Evolutionary conservation across 169 alveolate genomes (phyloP).

Genomic region (Besnoitia besnoiti): DNA sequence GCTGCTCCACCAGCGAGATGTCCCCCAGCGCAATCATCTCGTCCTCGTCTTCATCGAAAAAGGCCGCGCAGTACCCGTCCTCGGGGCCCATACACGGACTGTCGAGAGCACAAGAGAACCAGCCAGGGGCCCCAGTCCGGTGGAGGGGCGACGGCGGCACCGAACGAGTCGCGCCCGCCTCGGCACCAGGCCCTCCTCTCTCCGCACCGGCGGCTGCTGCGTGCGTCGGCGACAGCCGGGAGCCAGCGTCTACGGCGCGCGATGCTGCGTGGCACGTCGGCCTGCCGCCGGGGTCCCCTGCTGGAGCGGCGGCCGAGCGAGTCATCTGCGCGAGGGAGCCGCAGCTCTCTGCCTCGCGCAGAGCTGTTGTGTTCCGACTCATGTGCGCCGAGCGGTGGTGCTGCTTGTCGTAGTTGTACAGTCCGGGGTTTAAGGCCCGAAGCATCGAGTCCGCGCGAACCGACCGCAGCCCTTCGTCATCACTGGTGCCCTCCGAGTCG

Average conservation of each 20-base stretch:
- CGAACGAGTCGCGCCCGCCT: not conserved
- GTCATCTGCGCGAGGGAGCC: too few relatives aligned
- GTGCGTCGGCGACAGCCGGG: too few relatives aligned
- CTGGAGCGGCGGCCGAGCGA: too few relatives aligned
- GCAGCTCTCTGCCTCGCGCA: too few relatives aligned
- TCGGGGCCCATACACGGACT: not conserved
- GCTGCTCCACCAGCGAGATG: slow-evolving; percentile 48
- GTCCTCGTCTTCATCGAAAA: slow-evolving; percentile 21
- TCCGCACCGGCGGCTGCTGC: not conserved
- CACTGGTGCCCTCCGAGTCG: not conserved
- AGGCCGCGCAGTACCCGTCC: not conserved
- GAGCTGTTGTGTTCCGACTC: too few relatives aligned
- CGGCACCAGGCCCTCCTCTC: not conserved
- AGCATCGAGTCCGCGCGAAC: slow-evolving; percentile 6
- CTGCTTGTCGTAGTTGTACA: slow-evolving; percentile 28
- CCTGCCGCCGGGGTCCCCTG: too few relatives aligned
- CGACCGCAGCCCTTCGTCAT: slow-evolving; percentile 18
- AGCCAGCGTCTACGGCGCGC: too few relatives aligned
- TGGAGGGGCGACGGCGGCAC: not conserved
- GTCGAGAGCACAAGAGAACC: not conserved
- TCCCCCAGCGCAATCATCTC: slow-evolving; percentile 7
- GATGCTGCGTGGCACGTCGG: too few relatives aligned
- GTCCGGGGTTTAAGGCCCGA: not conserved
- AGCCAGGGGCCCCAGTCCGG: not conserved
- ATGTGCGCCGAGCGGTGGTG: too few relatives aligned